Conservation (phyloP, 257 asterid genomes). For the Perilla frutescens region DNA sequence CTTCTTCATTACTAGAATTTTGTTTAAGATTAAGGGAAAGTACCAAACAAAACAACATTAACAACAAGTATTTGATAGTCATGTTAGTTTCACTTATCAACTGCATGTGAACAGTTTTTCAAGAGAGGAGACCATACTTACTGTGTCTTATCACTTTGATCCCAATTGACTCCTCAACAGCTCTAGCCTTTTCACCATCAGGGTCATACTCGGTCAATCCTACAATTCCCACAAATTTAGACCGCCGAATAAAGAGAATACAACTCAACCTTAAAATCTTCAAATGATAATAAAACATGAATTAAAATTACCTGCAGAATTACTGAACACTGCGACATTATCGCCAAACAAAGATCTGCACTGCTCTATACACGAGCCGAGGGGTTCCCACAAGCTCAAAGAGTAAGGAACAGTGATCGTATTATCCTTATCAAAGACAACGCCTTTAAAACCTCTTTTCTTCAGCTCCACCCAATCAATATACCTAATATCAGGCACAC, state of each 20-base stretch:
- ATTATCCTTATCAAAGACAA: conserved; percentile 90
- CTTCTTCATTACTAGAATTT: conserved; percentile 62
- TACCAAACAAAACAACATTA: conserved; percentile 24
- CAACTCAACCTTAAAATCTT: neutral
- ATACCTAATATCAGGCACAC: conserved; percentile 75
- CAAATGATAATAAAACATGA: neutral
- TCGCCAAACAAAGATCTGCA: conserved; percentile 73
- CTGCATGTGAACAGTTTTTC: neutral
- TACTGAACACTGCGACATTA: conserved; percentile 78
- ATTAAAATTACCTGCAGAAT: conserved; percentile 74
- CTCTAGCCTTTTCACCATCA: conserved; percentile 68
- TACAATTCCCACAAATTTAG: conserved; percentile 31
- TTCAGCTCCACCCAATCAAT: conserved; percentile 87
- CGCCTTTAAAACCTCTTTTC: conserved; percentile 82
- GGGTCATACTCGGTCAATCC: conserved; percentile 83
- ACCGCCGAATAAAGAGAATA: neutral
- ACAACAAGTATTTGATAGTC: conserved; percentile 9
- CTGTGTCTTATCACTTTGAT: conserved; percentile 77
- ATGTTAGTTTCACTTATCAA: neutral
- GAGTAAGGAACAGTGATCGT: conserved; percentile 87
- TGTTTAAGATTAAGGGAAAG: conserved; percentile 32
- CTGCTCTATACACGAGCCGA: conserved; percentile 59
- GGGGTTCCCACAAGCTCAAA: conserved; percentile 80
- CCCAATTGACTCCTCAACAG: conserved; percentile 79
- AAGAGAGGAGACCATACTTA: conserved; percentile 41